Percentiles rank a stretch among this genome's conserved stretches.
Conservation (phyloP, 139 green algal species). For the Nannochloris sp. region DNA sequence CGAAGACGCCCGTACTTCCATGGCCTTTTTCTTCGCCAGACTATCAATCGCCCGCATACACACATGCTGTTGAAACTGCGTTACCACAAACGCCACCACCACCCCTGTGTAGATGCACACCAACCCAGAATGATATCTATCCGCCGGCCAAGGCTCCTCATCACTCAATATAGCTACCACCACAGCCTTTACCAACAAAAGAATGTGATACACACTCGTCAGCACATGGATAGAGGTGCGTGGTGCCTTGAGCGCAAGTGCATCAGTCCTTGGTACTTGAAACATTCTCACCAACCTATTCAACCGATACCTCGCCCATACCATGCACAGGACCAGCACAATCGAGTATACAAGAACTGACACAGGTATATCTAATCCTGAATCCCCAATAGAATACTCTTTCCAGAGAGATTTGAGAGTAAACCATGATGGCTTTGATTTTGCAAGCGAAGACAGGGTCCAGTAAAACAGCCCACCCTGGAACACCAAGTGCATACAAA, state of each 20-base stretch:
- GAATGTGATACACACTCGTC: constrained; percentile 21
- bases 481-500: too few relatives aligned
- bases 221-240: not conserved
- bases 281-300: too few relatives aligned
- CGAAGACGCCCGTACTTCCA: not conserved
- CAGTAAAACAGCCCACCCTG: too few relatives aligned
- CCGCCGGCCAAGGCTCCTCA: constrained; percentile 24
- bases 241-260: not conserved
- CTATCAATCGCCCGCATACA: too few relatives aligned
- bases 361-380: constrained; percentile 49
- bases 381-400: constrained; percentile 21
- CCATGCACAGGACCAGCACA: not conserved
- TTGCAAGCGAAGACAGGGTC: too few relatives aligned
- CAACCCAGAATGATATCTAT: constrained; percentile 18
- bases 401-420: not conserved
- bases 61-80: not conserved
- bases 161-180: constrained; percentile 36
- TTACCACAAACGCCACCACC: constrained; percentile 1
- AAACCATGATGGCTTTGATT: too few relatives aligned
- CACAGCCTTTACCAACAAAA: constrained; percentile 49
- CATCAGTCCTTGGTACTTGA: too few relatives aligned
- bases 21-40: not conserved
- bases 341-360: constrained; percentile 4
- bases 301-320: too few relatives aligned
- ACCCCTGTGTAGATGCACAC: constrained; percentile 29